Conservation (phyloP, 768 basidiomycete genomes). For the Tulasnella calospora region DNA sequence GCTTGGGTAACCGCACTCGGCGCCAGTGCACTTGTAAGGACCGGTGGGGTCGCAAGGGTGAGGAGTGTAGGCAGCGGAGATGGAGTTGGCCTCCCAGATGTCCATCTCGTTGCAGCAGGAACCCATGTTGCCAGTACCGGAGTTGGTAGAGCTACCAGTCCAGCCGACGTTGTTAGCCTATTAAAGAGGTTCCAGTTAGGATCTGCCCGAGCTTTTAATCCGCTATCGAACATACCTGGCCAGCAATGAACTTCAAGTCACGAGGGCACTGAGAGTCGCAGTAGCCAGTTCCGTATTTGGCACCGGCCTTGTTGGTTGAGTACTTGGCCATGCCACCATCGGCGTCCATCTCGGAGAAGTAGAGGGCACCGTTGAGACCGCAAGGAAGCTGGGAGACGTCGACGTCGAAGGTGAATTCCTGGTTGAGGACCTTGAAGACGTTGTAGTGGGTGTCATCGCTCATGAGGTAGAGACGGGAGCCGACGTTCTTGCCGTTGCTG, state of each 20-base stretch:
- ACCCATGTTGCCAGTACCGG: conserved; percentile 46
- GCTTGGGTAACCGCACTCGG: conserved; percentile 28
- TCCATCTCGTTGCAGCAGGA: conserved; percentile 59
- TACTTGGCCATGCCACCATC: conserved; percentile 50
- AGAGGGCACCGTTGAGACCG: conserved; percentile 58
- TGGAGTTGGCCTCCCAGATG: conserved; percentile 55
- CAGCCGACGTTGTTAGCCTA: conserved; percentile 50
- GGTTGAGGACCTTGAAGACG: conserved; percentile 50
- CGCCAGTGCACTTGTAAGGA: conserved; percentile 44
- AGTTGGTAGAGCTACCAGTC: conserved; percentile 40
- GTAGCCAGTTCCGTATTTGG: conserved; percentile 60
- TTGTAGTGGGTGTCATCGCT: conserved; percentile 40
- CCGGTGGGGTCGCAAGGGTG: conserved; percentile 46
- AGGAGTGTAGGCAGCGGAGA: conserved; percentile 50
- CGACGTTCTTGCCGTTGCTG: conserved; percentile 21
- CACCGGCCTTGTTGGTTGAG: conserved; percentile 52
- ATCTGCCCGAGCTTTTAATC: neutral
- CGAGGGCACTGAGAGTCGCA: conserved; percentile 59
- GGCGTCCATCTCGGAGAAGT: conserved; percentile 57
- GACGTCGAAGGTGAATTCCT: conserved; percentile 58
- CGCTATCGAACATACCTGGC: conserved; percentile 39
- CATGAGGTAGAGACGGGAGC: conserved; percentile 46
- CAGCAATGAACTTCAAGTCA: conserved; percentile 58
- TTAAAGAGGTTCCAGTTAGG: neutral
- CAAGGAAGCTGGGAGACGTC: conserved; percentile 55